Evolutionary conservation across 306 rosid species (phyloP), one percentile per base, ranked within the genome.

Genomic region (Fagus sylvatica): DNA sequence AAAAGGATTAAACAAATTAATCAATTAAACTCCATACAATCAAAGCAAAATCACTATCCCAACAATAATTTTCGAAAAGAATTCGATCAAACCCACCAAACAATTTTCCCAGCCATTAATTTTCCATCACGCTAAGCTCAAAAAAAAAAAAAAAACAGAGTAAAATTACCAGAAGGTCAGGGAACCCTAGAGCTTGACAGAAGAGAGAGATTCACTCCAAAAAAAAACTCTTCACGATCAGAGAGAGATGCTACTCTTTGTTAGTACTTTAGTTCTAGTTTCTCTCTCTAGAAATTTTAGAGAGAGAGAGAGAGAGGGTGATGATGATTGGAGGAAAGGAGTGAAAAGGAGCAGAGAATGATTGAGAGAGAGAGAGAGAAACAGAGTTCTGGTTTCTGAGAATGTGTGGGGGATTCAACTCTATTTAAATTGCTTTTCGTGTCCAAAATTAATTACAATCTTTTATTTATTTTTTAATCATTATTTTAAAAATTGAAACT

Each of bases 271-370:
- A 40, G 15, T 16, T 70, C 22, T 59, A 34, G 74, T 76, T 72
- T 84, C 82, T 49, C 84, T 78, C 61, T 42, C 74, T 43, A 77
- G 19, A 86, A 82, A 74, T 79, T 82, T 43, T 71, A 12, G 78
- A 61, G 83, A 75, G 75, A 79, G 83, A 22, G 53, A 80, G 81
- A 69, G 75, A 84, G 81, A 80, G 65, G 68, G 85, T 36, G 61
- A 60, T 53, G 87, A 90, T 88, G 94, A 93, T 90, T 89, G 93
- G 87, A 53, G 73, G 81, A 75, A 55, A 64, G 76, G 71, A 78
- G 82, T 71, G 86, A 86, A 90, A 84, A 72, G 79, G 13, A 72
- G 81, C 81, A 76, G 88, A 88, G 89, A 90, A 85, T 92, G 93
- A 92, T 90, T 90, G 86, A 82, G 89, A 75, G 85, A 81, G 83